Percentiles rank a stretch among this genome's conserved stretches.
Conservation (phyloP, 495 filamentous ascomycete species). For the Bacidia rubella region DNA sequence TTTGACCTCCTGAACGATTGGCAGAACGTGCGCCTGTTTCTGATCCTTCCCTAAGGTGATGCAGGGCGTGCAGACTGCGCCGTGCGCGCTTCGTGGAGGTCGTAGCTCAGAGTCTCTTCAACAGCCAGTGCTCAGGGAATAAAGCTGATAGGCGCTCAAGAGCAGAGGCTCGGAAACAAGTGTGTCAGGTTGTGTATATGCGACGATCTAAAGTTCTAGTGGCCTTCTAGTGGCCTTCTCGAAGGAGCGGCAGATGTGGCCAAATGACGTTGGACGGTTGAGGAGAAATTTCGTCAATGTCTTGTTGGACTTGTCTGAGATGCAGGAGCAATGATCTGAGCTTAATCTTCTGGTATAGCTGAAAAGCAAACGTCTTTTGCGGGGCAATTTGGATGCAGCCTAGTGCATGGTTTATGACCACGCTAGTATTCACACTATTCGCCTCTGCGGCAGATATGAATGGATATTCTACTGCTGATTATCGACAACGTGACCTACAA, state of each 20-base stretch:
- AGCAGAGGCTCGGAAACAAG: slow-evolving; percentile 1
- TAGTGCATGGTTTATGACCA: background rate
- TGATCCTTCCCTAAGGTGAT: background rate
- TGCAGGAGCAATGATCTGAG: background rate
- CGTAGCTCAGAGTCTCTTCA: background rate
- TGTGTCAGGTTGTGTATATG: slow-evolving; percentile 6
- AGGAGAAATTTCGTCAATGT: background rate
- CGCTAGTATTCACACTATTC: background rate
- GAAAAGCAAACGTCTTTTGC: too few species aligned
- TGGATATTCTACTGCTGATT: too few species aligned
- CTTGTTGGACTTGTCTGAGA: background rate
- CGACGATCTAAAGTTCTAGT: slow-evolving; percentile 4
- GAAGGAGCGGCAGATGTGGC: background rate
- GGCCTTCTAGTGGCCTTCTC: slow-evolving; percentile 2
- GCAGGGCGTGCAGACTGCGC: slow-evolving; percentile 4
- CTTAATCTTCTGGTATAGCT: too few species aligned
- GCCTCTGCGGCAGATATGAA: background rate
- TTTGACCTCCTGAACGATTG: background rate
- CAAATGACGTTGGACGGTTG: background rate
- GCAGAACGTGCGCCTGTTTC: background rate
- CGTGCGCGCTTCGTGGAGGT: background rate
- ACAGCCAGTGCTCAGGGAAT: background rate
- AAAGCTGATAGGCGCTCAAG: slow-evolving; percentile 4
- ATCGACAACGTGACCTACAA: too few species aligned
- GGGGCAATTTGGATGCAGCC: background rate